Base-by-base conservation (phyloP, 352 stramenopile genomes). In the Phytophthora ohioensis region DNA sequence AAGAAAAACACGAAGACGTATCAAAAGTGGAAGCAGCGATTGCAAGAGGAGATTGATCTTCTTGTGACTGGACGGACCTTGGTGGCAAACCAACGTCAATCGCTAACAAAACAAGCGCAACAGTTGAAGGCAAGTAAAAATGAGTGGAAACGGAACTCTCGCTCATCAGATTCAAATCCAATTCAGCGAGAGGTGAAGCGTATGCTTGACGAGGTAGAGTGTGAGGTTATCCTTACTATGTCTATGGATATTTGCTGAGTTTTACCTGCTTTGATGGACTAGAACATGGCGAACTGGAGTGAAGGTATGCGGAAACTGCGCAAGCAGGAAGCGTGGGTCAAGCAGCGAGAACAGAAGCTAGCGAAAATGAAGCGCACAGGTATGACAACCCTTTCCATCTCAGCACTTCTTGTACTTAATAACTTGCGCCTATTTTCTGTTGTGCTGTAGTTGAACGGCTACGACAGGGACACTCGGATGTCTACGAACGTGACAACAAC, bases 181-280 rank as follows among this genome's bases (percentile, higher is more conserved):
- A 80, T 90, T 45, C 63, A 87, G 32, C 69, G 74, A 4, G 81
- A 92, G 51, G 85, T 90, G 71, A 87, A 87, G 54, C 68, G 69
- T 3, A 90, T 91, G 74, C 85, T 91, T 43, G 81, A 92, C 54
- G 72, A 90, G 64, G 78, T 27, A 27, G 21, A 27, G 21, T 27
- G 21, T 86, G 46, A 56, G 38, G 17, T 57, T 42, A 34, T 55
- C 17, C 4, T 15, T 53, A 13, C 36, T 10, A 48, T 21, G 42
- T 54, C 48, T 12, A 5, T 69, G 41, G 35, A 11, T 5, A 21
- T 56, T 47, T 47, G 21, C 35, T 43, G 11, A 63, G 3, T 31
- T 36, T 12, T 55, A 30, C 5, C 17, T 38, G 10, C 32, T 63
- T 57, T 30, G 30, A 11, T 64, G 21, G 1, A 35, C 13, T 57